Evolutionary conservation across 345 rosid genomes (phyloP).

Genomic region (Sonneratia caseolaris): DNA sequence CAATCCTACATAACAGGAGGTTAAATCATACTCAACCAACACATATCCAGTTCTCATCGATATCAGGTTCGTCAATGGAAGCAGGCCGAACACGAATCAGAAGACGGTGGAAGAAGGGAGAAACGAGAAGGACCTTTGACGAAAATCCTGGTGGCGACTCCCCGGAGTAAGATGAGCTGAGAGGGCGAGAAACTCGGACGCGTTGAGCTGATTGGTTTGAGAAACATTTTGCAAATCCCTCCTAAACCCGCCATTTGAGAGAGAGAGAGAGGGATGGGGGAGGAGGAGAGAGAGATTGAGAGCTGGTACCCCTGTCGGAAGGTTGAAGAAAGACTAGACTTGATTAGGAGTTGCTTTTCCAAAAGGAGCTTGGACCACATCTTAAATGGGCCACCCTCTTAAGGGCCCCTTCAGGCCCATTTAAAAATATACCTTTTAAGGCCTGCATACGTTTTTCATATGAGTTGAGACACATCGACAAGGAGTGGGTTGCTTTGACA

Average conservation of each 20-base stretch:
- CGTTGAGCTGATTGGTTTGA: constrained; percentile 3
- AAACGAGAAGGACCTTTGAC: constrained; percentile 24
- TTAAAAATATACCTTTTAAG: too few relatives aligned
- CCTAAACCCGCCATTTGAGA: constrained; percentile 20
- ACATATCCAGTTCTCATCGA: background rate
- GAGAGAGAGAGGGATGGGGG: background rate
- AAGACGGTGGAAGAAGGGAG: too few relatives aligned
- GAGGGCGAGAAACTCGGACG: constrained; percentile 8
- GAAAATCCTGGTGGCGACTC: constrained; percentile 25
- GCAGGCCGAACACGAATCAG: background rate
- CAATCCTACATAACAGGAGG: too few relatives aligned
- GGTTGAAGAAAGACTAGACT: background rate
- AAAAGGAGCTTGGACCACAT: background rate
- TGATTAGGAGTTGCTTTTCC: background rate
- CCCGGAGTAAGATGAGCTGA: constrained; percentile 16
- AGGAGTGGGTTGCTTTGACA: too few relatives aligned
- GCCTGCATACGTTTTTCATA: too few relatives aligned
- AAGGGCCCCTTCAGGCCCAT: too few relatives aligned
- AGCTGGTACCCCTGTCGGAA: background rate
- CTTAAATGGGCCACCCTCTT: background rate
- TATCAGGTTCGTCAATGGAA: background rate
- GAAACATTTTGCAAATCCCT: constrained; percentile 1
- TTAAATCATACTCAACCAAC: background rate
- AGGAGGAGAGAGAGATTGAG: background rate
- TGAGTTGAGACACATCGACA: too few relatives aligned